Evolutionary conservation across 108 stramenopile species (phyloP), one percentile per base, ranked within the genome.

Genomic region (Cyclotella sp.): DNA sequence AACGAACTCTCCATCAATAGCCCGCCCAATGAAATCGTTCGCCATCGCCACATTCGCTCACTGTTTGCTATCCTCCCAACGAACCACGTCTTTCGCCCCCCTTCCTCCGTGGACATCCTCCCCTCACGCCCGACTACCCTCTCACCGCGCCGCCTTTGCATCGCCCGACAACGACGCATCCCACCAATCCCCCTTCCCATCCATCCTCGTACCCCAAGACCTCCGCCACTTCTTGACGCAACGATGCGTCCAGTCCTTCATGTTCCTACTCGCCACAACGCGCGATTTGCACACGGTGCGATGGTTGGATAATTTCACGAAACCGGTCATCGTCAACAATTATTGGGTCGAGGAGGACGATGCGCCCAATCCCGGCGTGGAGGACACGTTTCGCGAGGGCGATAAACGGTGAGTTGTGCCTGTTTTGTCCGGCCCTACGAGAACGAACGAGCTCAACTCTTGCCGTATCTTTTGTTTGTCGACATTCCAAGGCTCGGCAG

Each of bases 271-370:
- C 22, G 81, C 79, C 11, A 74, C 84, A 12, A 67, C 87, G 40
- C 67, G 90, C 30, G 93, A 94, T 78, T 85, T 84, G 27, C 88
- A 94, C 41, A 94, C 91, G 4, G 81, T 84, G 12, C 54, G 51
- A 41, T 94, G 91, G 90, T 66, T 94, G 16, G 91, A 94, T 59
- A 78, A 86, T 26, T 91, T 94, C 44, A 84, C 87, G 11, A 69
- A 92, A 43, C 88, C 91, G 0, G 80, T 84, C 24, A 75, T 79
- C 15, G 67, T 76, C 27, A 73, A 76, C 53, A 78, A 81, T 72
- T 81, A 72, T 43, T 77, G 70, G 68, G 75, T 63, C 18, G 63
- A 73, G 19, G 76, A 81, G 22, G 72, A 34, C 49, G 75, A 41
- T 18, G 68, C 28, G 19, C 26, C 24, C 34, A 75, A 70, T 47